phyloP scores from a whole-genome alignment of 78 protist species.

The Dictyostelium firmibasis region DNA sequence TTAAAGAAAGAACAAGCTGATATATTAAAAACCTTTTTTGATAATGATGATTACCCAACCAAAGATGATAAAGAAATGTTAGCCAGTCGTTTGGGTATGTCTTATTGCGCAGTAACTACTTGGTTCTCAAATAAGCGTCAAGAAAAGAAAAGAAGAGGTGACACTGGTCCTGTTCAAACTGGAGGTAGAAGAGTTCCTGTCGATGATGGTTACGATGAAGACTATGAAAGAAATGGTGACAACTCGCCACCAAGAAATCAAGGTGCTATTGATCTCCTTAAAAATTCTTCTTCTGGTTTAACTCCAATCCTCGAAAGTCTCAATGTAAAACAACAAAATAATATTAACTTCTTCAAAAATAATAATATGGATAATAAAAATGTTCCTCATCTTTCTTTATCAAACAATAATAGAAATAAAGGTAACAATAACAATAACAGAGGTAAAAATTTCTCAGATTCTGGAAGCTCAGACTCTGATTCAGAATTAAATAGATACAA shows the following conservation, averaged over 20 bases:
- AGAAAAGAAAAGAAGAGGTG: constrained; percentile 34
- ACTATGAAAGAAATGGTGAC: not conserved
- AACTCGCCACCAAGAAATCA: not conserved
- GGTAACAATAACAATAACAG: not conserved
- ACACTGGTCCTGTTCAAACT: not conserved
- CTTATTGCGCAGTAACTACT: constrained; percentile 59
- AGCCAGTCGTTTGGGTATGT: constrained; percentile 28
- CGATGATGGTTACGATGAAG: not conserved
- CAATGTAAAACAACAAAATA: constrained; percentile 1
- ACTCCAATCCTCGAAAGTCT: constrained; percentile 14
- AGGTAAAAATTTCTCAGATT: not conserved
- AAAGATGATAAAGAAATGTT: constrained; percentile 64
- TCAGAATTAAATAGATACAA: not conserved
- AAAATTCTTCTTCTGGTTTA: not conserved
- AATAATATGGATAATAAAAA: not conserved
- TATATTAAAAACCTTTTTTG: constrained; percentile 40
- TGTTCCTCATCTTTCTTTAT: not conserved
- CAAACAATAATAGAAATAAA: not conserved
- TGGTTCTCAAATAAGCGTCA: constrained; percentile 77
- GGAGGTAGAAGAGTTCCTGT: constrained; percentile 35
- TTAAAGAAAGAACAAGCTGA: constrained; percentile 58
- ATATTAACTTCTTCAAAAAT: not conserved
- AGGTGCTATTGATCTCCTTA: not conserved
- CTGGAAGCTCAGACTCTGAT: not conserved
- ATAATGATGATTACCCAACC: constrained; percentile 55